phyloP scores from a whole-genome alignment of 768 basidiomycete genomes.

The Trametes elegans region DNA sequence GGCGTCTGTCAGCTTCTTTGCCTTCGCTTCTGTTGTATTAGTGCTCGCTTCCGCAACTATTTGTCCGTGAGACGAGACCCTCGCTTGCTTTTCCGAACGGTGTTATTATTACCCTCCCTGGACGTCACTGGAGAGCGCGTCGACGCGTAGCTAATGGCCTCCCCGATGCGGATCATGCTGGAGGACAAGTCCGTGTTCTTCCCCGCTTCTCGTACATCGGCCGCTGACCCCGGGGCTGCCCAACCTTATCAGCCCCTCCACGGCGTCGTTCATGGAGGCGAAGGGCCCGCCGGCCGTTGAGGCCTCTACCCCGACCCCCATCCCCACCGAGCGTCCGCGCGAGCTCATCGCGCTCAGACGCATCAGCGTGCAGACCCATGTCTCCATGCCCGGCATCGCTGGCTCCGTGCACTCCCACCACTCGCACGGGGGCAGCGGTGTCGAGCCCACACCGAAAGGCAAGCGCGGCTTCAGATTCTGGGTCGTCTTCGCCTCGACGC shows the following conservation, averaged over 20 bases:
- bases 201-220: background rate
- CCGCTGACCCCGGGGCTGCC: background rate
- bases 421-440: background rate
- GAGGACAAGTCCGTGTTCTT: conserved; percentile 3
- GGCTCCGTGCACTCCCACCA: background rate
- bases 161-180: conserved; percentile 5
- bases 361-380: background rate
- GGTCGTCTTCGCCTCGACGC: conserved; percentile 11
- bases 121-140: background rate
- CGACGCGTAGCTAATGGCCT: conserved; percentile 6
- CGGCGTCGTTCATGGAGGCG: conserved; percentile 1
- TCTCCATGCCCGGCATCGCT: background rate
- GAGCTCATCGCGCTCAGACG: background rate
- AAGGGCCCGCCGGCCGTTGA: background rate
- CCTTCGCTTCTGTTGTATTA: conserved; percentile 2
- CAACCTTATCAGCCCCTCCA: background rate
- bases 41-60: background rate
- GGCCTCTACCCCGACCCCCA: background rate
- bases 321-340: background rate
- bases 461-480: conserved; percentile 14
- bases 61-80: background rate
- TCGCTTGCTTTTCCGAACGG: background rate
- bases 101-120: background rate
- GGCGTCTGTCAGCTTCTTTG: background rate
- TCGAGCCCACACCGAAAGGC: conserved; percentile 3